A percentile compares a stretch with the other conserved stretches of the same genome.
These are phyloP conservation scores for Noccaea bulbosa DNA, from an alignment of 345 rosid genomes.

Conservation along the genomic window DNA sequence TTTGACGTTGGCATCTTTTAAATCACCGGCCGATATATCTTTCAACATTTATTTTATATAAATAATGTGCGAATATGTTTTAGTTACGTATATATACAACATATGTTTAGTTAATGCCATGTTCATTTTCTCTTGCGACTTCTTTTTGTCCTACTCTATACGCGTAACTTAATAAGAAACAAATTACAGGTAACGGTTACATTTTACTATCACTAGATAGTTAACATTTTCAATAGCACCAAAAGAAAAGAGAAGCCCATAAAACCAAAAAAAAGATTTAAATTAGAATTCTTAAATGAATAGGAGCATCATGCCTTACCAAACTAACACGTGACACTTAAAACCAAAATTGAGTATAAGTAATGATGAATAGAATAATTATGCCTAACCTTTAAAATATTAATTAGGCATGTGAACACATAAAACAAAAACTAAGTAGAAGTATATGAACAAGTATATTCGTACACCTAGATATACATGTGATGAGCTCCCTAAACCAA, in stretches of 20 bases:
- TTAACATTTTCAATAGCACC: constrained; percentile 8
- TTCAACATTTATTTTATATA: neutral
- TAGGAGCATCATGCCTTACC: constrained; percentile 8
- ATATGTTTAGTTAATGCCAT: neutral
- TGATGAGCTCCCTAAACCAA: constrained; percentile 12
- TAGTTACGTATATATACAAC: neutral
- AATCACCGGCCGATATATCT: neutral
- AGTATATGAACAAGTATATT: constrained; percentile 16
- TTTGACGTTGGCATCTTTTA: constrained; percentile 5
- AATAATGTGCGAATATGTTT: constrained; percentile 6
- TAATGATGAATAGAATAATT: neutral
- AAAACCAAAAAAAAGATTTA: neutral
- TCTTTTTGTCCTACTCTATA: constrained; percentile 5
- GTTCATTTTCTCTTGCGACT: constrained; percentile 19
- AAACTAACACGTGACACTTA: constrained; percentile 21
- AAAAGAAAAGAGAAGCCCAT: neutral
- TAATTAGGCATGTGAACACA: constrained; percentile 33
- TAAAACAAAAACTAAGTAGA: constrained; percentile 6
- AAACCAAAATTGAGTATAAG: neutral
- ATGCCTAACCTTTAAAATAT: neutral
- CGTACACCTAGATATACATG: constrained; percentile 23
- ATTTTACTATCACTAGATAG: neutral
- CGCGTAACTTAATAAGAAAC: neutral
- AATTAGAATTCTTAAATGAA: neutral
- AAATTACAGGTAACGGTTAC: neutral